phyloP scores from a whole-genome alignment of 2,329 filamentous ascomycete species.

The Xylariaceae sp. region DNA sequence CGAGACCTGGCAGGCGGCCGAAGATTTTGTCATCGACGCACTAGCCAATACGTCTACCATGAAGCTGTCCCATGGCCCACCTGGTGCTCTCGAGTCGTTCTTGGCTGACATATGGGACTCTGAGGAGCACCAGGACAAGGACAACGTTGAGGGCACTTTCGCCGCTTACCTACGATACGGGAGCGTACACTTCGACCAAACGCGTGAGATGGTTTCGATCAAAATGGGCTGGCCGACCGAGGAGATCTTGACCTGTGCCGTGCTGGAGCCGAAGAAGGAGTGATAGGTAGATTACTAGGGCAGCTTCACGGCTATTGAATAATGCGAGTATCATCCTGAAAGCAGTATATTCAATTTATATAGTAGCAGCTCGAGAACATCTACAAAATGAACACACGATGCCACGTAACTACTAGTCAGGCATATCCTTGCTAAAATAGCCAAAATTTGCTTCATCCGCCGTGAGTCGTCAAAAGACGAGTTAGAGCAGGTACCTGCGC shows the following conservation, averaged over 20 bases:
- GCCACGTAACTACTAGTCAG: no score
- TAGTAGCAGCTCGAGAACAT: no score
- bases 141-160: constrained; percentile 40
- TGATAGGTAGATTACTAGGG: not conserved
- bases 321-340: not conserved
- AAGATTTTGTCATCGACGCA: constrained; percentile 38
- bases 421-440: no score
- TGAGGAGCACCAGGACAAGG: constrained; percentile 39
- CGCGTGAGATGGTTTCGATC: constrained; percentile 32
- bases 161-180: constrained; percentile 40
- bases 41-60: constrained; percentile 42
- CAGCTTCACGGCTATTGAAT: not conserved
- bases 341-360: no score
- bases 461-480: no score
- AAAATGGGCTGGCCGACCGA: constrained; percentile 34
- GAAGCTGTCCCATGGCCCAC: constrained; percentile 43
- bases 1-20: constrained; percentile 38
- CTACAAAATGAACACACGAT: no score
- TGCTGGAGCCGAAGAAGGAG: constrained; percentile 33
- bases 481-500: no score
- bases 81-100: constrained; percentile 36
- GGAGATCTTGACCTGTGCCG: constrained; percentile 32
- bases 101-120: constrained; percentile 43
- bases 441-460: no score
- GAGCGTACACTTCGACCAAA: constrained; percentile 39